Evolutionary conservation across 73 alveolate species (phyloP), one percentile per base, ranked within the genome.

Genomic region (Uronychia setigera): DNA sequence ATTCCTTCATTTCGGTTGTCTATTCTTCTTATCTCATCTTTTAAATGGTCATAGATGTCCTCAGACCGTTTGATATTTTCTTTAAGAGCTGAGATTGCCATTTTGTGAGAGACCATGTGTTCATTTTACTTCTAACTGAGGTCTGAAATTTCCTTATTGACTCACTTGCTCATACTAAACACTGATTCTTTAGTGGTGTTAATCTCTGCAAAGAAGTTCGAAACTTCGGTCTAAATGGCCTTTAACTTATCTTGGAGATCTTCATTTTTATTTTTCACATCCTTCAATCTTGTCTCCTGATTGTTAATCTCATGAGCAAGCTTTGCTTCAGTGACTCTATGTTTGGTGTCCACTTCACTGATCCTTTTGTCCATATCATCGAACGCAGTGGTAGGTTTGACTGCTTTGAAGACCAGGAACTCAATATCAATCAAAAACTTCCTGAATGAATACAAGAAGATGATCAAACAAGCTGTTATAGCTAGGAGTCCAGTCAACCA

Each of bases 311-410:
- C n/a, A n/a, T n/a, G n/a, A n/a, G n/a, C n/a, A n/a, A n/a, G n/a
- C n/a, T n/a, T n/a, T n/a, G n/a, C n/a, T n/a, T n/a, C n/a, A n/a
- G n/a, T n/a, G n/a, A n/a, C n/a, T n/a, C n/a, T n/a, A n/a, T n/a
- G n/a, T n/a, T n/a, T n/a, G n/a, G n/a, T n/a, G n/a, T n/a, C 86
- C 26, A 29, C 29, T 13, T 26, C 34, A n/a, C 80, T 59, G 9
- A 80, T 80, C 58, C 58, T 80, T 59, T 80, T 80, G 33, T 80
- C 35, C 13, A 80, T 79, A 46, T 80, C 86, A 59, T 80, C 86
- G 29, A 80, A 80, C 0, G 86, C 86, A n/a, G 86, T 80, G 25
- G 86, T 31, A 26, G 80, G 78, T 29, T 80, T 46, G 29, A 57
- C 25, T 1, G 79, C 28, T 46, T 80, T 80, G n/a, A n/a, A n/a